phyloP scores from a whole-genome alignment of 2,329 filamentous ascomycete species.

The Acarospora socialis region DNA sequence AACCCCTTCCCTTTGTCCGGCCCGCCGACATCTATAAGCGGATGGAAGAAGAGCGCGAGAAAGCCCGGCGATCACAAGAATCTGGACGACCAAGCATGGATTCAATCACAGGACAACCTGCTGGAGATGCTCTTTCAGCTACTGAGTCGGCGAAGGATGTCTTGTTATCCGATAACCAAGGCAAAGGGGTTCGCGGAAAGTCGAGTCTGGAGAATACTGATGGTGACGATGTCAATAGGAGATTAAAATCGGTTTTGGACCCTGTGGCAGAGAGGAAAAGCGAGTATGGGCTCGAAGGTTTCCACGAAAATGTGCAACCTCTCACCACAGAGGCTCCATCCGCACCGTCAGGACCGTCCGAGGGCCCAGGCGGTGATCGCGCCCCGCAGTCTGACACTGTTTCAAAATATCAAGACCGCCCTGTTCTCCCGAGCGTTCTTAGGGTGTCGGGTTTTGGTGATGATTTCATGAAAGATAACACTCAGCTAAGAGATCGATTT shows the following conservation, averaged over 20 bases:
- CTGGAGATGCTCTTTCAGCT: conserved; percentile 6
- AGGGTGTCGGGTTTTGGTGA: conserved; percentile 29
- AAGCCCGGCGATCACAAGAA: conserved; percentile 42
- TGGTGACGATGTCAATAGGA: conserved; percentile 23
- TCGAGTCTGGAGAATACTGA: conserved; percentile 22
- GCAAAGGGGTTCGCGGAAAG: too few species aligned
- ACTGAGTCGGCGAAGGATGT: conserved; percentile 17
- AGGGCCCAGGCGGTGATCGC: not conserved
- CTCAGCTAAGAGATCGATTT: too few species aligned
- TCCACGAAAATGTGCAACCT: conserved; percentile 15
- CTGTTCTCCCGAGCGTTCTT: conserved; percentile 28
- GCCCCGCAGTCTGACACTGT: too few species aligned
- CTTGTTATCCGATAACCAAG: conserved; percentile 15
- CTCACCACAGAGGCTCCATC: conserved; percentile 5
- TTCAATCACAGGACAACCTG: conserved; percentile 23
- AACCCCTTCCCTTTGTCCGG: conserved; percentile 50
- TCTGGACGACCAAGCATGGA: conserved; percentile 44
- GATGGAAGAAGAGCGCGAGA: conserved; percentile 50
- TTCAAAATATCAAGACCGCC: conserved; percentile 6
- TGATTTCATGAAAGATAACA: conserved; percentile 21
- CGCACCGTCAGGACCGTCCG: too few species aligned
- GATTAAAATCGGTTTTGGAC: conserved; percentile 32
- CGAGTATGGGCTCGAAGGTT: conserved; percentile 41
- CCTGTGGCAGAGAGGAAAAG: conserved; percentile 45
- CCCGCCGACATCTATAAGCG: conserved; percentile 67